Evolutionary conservation across 2,329 filamentous ascomycete species (phyloP).

Genomic region (Cercospora citrullina): DNA sequence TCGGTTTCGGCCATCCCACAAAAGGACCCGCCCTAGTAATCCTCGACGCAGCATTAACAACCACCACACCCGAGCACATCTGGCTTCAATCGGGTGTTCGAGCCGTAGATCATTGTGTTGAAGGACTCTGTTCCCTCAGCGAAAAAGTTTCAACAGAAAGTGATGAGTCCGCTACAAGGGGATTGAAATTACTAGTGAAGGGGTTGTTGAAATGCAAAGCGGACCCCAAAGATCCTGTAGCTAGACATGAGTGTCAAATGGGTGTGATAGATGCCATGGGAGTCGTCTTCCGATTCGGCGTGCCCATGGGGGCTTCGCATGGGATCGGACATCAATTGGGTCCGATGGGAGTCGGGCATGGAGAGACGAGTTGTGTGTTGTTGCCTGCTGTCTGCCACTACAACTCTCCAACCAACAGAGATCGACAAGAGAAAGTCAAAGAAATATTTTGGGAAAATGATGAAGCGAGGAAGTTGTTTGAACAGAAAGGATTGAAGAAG

Average conservation of each 20-base stretch:
- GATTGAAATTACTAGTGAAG: conserved; percentile 47
- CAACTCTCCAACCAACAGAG: conserved; percentile 48
- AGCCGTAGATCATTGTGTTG: conserved; percentile 60
- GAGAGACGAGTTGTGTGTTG: conserved; percentile 60
- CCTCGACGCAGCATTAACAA: conserved; percentile 55
- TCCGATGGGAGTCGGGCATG: conserved; percentile 59
- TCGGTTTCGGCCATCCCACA: conserved; percentile 30
- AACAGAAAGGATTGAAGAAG: conserved; percentile 27
- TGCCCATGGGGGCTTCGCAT: conserved; percentile 45
- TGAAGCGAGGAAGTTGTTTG: conserved; percentile 43
- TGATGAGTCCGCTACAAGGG: conserved; percentile 42
- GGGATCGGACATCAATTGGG: conserved; percentile 48
- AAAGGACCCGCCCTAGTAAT: conserved; percentile 54
- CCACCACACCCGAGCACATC: conserved; percentile 53
- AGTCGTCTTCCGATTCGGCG: conserved; percentile 46
- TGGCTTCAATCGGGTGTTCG: conserved; percentile 62
- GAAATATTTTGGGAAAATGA: conserved; percentile 45
- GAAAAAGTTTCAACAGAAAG: conserved; percentile 35
- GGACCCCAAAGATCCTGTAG: conserved; percentile 43
- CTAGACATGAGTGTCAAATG: conserved; percentile 51
- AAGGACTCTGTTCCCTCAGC: conserved; percentile 52
- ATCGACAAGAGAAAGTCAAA: conserved; percentile 45
- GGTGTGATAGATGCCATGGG: conserved; percentile 57
- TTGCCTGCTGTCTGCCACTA: conserved; percentile 59
- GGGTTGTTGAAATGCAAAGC: conserved; percentile 46